These are phyloP conservation scores for Didymella segeticola DNA, from an alignment of 2,329 filamentous ascomycete species.

Conservation along the genomic window DNA sequence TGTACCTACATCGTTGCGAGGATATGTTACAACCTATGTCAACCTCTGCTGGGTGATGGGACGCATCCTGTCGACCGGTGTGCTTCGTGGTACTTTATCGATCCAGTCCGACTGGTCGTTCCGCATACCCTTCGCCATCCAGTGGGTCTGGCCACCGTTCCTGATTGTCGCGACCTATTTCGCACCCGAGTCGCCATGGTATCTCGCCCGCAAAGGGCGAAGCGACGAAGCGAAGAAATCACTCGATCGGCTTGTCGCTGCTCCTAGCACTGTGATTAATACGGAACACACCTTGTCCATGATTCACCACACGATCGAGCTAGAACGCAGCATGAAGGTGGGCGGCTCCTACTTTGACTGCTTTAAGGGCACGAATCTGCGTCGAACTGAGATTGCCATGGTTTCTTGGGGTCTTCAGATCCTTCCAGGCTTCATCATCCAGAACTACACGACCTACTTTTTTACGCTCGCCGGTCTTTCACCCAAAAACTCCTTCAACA, in stretches of 20 bases:
- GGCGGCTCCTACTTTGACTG: constrained; percentile 79
- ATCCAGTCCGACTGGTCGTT: constrained; percentile 69
- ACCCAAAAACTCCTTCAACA: constrained; percentile 45
- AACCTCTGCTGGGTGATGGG: constrained; percentile 71
- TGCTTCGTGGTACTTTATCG: constrained; percentile 68
- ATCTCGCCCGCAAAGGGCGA: constrained; percentile 69
- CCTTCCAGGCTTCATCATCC: constrained; percentile 18
- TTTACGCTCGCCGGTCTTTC: constrained; percentile 49
- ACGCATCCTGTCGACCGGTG: constrained; percentile 71
- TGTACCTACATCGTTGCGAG: constrained; percentile 70
- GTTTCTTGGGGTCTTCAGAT: constrained; percentile 51
- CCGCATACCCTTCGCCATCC: constrained; percentile 68
- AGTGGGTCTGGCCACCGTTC: constrained; percentile 75
- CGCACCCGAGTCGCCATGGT: constrained; percentile 73
- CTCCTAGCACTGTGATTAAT: constrained; percentile 57
- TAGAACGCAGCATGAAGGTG: constrained; percentile 69
- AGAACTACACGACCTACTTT: constrained; percentile 48
- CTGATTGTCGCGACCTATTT: constrained; percentile 68
- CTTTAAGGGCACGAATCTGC: constrained; percentile 76
- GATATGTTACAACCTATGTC: constrained; percentile 63
- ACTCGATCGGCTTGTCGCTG: constrained; percentile 68
- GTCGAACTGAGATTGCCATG: constrained; percentile 70
- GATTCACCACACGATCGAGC: constrained; percentile 83
- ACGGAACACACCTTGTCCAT: constrained; percentile 69
- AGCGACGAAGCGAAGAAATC: constrained; percentile 55